These are phyloP conservation scores for Aspergillus brasiliensis DNA, from an alignment of 2,329 filamentous ascomycete species.

Conservation along the genomic window DNA sequence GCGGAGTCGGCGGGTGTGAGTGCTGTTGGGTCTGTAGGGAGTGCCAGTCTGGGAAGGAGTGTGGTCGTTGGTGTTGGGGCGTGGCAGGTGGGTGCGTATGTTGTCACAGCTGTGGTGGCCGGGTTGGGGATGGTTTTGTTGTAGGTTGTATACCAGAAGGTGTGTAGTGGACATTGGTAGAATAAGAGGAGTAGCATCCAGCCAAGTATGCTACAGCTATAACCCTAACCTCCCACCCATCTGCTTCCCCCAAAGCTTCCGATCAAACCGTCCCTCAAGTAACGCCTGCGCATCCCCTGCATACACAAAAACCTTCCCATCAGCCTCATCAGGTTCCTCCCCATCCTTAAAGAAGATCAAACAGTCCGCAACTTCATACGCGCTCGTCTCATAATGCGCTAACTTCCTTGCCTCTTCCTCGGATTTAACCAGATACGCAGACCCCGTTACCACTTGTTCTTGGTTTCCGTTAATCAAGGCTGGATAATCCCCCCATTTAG, in stretches of 20 bases:
- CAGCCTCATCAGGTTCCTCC: conserved; percentile 9
- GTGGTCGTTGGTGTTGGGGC: neutral
- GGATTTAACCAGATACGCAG: conserved; percentile 15
- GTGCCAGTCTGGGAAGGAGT: neutral
- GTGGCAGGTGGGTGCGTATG: neutral
- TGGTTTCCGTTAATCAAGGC: conserved; percentile 18
- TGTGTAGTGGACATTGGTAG: too few species aligned
- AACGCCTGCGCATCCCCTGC: conserved; percentile 27
- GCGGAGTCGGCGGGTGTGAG: neutral
- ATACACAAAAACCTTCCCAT: conserved; percentile 30
- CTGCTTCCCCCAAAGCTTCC: conserved; percentile 21
- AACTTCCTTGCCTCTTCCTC: conserved; percentile 13
- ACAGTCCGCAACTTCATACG: neutral
- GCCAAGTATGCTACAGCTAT: too few species aligned
- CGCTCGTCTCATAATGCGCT: neutral
- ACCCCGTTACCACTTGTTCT: conserved; percentile 14
- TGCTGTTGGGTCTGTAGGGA: neutral
- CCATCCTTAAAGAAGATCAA: conserved; percentile 4
- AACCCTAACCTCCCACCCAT: conserved; percentile 4
- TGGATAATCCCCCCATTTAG: conserved; percentile 21
- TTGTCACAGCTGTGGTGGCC: neutral
- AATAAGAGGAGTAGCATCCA: too few species aligned
- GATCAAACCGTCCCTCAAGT: conserved; percentile 25
- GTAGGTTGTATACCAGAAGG: neutral
- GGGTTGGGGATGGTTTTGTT: conserved; percentile 1